Evolutionary conservation across 345 rosid genomes (phyloP), one percentile per base, ranked within the genome.

Genomic region (Turritis glabra): DNA sequence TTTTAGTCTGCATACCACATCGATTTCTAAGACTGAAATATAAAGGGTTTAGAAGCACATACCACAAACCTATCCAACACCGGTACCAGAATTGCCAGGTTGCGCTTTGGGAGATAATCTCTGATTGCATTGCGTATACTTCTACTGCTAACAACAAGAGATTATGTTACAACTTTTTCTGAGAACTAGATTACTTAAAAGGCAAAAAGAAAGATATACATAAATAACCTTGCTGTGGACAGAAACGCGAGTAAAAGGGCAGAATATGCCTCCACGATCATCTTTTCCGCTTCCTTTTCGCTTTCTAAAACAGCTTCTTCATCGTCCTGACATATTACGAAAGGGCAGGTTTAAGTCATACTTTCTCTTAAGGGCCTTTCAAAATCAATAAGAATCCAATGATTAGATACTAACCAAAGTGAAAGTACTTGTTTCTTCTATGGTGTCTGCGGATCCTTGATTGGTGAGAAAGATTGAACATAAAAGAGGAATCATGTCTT

Each of bases 51-150:
- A 56, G 40, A 72, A 69, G 51, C 25, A 78, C 87, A 10, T 89
- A 93, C 98, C 98, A 91, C 88, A 67, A 93, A 93, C 89, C 92
- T 91, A 79, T 91, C 96, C 84, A 93, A 74, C 21, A 91, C 97
- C 0, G 98, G 96, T 61, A 93, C 92, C 40, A 93, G 86, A 79
- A 80, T 55, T 14, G 86, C 78, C 59, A 93, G 77, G 68, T 82
- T 83, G 66, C 59, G 90, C 40, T 85, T 79, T 1, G 98, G 97
- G 64, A 93, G 92, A 72, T 74, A 84, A 62, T 67, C 86, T 26
- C 88, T 88, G 62, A 93, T 93, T 11, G 86, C 84, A 72, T 84
- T 82, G 0, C 96, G 89, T 44, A 81, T 89, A 64, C 81, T 80
- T 77, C 57, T 83, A 79, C 98, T 93, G 92, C 68, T 48, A 55